These are phyloP conservation scores for Fusarium camptoceras DNA, from an alignment of 2,329 filamentous ascomycete genomes.

Conservation along the genomic window DNA sequence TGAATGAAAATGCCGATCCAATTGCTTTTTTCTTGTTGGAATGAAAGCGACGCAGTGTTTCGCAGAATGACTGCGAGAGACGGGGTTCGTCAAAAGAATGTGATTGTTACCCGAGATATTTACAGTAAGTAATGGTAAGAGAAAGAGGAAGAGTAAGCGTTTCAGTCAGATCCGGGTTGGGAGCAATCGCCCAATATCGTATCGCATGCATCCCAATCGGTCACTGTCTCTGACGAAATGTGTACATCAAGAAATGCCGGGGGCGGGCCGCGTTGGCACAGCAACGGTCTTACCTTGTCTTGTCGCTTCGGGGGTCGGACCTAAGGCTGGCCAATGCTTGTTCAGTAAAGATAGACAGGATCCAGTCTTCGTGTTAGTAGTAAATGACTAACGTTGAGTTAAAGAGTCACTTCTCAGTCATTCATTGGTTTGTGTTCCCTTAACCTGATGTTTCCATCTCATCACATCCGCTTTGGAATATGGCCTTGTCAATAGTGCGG, in stretches of 20 bases:
- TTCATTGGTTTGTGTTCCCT: constrained; percentile 5
- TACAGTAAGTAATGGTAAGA: constrained; percentile 3
- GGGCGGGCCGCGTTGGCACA: constrained; percentile 40
- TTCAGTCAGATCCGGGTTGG: constrained; percentile 5
- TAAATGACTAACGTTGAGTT: neutral
- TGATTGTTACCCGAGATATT: constrained; percentile 33
- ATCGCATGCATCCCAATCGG: constrained; percentile 1
- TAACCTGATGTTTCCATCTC: neutral
- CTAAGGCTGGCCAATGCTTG: neutral
- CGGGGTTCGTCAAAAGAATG: constrained; percentile 25
- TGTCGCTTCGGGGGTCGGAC: constrained; percentile 1
- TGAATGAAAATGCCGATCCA: constrained; percentile 6
- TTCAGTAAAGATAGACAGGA: neutral
- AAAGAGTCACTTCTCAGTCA: constrained; percentile 29
- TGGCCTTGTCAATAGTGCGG: constrained; percentile 20
- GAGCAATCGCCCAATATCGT: constrained; percentile 13
- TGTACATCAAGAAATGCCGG: constrained; percentile 18
- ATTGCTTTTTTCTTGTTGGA: constrained; percentile 18
- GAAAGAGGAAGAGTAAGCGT: constrained; percentile 8
- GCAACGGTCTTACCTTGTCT: constrained; percentile 40
- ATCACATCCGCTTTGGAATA: constrained; percentile 9
- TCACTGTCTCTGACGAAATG: constrained; percentile 35
- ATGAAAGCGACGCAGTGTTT: constrained; percentile 16
- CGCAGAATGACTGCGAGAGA: constrained; percentile 4
- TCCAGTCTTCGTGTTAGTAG: neutral